Evolutionary conservation across 306 rosid genomes (phyloP), one percentile per base, ranked within the genome.

Genomic region (Vigna mungo): DNA sequence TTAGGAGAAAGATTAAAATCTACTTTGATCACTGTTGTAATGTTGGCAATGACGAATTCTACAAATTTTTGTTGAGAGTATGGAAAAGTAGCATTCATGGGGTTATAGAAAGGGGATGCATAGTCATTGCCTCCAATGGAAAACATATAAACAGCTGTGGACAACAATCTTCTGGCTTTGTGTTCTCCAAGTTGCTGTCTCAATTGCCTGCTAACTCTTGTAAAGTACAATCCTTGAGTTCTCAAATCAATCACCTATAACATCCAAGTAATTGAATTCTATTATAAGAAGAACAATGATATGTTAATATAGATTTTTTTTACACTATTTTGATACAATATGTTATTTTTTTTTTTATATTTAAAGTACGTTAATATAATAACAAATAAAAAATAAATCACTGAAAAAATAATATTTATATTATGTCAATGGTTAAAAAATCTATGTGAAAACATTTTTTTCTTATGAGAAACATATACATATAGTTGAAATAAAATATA

Each of bases 91-190:
- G 3, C 37, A 34, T 34, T 11, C 8, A 4, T 68, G 25, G 84
- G 32, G 30, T 78, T 83, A 0, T 21, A n/a, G 39, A 65, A 74
- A 23, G 65, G 65, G 41, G 17, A 12, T 3, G n/a, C 3, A 72
- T 90, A 87, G 56, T 87, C 92, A 27, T 86, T 88, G 60, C 46
- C 53, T 27, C 86, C 93, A 0, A 82, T 12, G 46, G 80, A 78
- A 34, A 86, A 37, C 15, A 88, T 4, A 84, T 80, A 87, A n/a
- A 90, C 85, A 12, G 91, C 85, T 34, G 56, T 44, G 10, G 87
- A 76, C 0, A 88, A 9, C 78, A 87, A 37, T 15, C 14, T 70
- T 21, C 63, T 68, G 27, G 86, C 61, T 75, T 80, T 72, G 44
- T 44, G 25, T 7, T 54, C 75, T 12, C 91, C 93, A 4, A 84